phyloP scores from a whole-genome alignment of 1,139 yeast genomes.

The Blastobotrys persicus region DNA sequence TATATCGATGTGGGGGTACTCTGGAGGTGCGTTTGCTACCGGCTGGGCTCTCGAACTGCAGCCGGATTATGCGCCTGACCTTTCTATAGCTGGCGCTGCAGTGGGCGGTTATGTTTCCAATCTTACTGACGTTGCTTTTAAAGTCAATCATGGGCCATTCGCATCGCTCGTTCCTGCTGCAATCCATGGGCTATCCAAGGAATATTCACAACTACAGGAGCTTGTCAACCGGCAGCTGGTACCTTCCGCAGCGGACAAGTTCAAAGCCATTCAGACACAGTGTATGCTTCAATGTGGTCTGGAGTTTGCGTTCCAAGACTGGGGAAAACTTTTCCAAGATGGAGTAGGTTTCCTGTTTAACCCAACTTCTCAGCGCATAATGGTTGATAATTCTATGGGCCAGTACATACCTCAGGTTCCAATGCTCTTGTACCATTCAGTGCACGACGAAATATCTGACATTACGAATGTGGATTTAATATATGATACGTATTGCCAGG shows the following conservation, averaged over 20 bases:
- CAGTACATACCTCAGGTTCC: constrained; percentile 18
- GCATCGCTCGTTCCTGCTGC: constrained; percentile 33
- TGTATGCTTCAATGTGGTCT: constrained; percentile 23
- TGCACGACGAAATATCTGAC: constrained; percentile 30
- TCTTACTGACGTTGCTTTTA: constrained; percentile 19
- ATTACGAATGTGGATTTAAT: constrained; percentile 24
- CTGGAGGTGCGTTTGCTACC: constrained; percentile 35
- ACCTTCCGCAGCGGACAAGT: constrained; percentile 16
- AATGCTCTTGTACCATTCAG: constrained; percentile 33
- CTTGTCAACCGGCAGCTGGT: constrained; percentile 16
- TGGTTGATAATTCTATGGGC: constrained; percentile 12
- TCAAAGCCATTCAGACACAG: constrained; percentile 18
- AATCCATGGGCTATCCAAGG: constrained; percentile 31
- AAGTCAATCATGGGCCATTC: constrained; percentile 18
- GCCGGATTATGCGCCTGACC: constrained; percentile 33
- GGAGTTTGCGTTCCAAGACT: constrained; percentile 21
- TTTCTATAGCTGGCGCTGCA: constrained; percentile 15
- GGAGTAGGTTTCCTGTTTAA: constrained; percentile 21
- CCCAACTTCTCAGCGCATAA: constrained; percentile 9
- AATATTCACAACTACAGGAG: constrained; percentile 28
- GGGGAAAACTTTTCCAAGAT: constrained; percentile 21
- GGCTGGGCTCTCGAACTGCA: constrained; percentile 36
- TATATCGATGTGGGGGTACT: constrained; percentile 31
- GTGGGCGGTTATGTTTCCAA: constrained; percentile 18
- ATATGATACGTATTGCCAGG: constrained; percentile 29